Base-by-base conservation (phyloP, 225 moss, liverwort and hornwort species). In the Antitrichia curtipendula region DNA sequence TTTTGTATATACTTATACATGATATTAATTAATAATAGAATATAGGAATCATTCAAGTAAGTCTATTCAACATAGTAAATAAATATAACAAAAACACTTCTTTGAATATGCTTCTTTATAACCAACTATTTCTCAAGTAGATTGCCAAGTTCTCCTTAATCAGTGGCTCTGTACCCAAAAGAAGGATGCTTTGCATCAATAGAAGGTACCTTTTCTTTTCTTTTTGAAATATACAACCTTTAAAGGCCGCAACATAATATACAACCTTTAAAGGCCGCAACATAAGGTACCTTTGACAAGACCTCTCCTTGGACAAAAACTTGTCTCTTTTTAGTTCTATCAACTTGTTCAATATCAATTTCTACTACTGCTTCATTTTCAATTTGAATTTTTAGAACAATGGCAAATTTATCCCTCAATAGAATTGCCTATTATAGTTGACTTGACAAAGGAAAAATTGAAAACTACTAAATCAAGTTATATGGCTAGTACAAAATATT, bases 381-480 rank as follows among this genome's bases (percentile, higher is more conserved):
- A 15, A 41, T 8, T 25, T 70, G 13, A 15, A 41, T 8, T 43
- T 15, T 41, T 3, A 7, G 9, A 0, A 43, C 27, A 71, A 24
- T 13, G 40, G 1, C 8, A 70, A 41, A 41, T 40, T 69, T 22
- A 2, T 12, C 12, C 11, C 20, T 68, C 40, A 4, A 13, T 40
- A 40, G 23, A 40, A 40, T 24, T 41, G 15, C 25, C 8, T 15
- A 8, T 4, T 25, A 2, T 70, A 41, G 12, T 14, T 70, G 14
- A 41, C 3, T 69, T 69, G 4, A 14, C 0, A 2, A 0, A 41
- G 0, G 7, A 1, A 24, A 70, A 41, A 70, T 41, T 41, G 4
- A 41, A 65, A 41, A 70, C 9, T 14, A 15, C 4, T 41, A 13
- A 41, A 41, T 5, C 25, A 25, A 25, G 4, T 70, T 1, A 8